Percentiles rank a stretch among this genome's conserved stretches.
Conservation (phyloP, 306 rosid genomes). For the Vicia villosa region DNA sequence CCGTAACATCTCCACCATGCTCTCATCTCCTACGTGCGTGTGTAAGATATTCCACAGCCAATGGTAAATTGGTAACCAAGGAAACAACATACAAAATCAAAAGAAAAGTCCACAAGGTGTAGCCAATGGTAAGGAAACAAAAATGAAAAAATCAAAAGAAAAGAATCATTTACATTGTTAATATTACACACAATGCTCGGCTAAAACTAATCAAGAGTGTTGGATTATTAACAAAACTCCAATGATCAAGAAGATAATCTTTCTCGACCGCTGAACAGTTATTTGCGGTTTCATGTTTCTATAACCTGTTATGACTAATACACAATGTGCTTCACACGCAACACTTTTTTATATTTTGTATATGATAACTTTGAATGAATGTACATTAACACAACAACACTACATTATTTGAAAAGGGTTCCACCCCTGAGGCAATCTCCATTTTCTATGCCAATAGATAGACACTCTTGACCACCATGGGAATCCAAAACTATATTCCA, state of each 20-base stretch:
- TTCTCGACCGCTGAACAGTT: conserved; percentile 27
- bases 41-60: too few species aligned
- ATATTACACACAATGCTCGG: background rate
- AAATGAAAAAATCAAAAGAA: too few species aligned
- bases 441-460: conserved; percentile 92
- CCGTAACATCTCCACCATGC: too few species aligned
- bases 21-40: too few species aligned
- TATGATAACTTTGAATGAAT: conserved; percentile 41
- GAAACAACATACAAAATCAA: too few species aligned
- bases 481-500: conserved; percentile 83
- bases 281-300: conserved; percentile 34
- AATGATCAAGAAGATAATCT: background rate
- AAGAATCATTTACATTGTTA: background rate
- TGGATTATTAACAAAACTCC: too few species aligned
- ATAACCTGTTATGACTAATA: conserved; percentile 27
- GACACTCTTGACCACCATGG: conserved; percentile 98
- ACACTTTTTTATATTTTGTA: conserved; percentile 42
- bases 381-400: conserved; percentile 29
- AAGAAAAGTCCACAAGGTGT: too few species aligned
- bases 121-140: background rate
- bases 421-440: conserved; percentile 83
- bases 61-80: too few species aligned
- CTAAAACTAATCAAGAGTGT: too few species aligned
- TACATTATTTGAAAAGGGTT: conserved; percentile 44
- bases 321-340: conserved; percentile 41